Evolutionary conservation across 2,329 filamentous ascomycete genomes (phyloP).

Genomic region (Aspergillus spinulosporus): DNA sequence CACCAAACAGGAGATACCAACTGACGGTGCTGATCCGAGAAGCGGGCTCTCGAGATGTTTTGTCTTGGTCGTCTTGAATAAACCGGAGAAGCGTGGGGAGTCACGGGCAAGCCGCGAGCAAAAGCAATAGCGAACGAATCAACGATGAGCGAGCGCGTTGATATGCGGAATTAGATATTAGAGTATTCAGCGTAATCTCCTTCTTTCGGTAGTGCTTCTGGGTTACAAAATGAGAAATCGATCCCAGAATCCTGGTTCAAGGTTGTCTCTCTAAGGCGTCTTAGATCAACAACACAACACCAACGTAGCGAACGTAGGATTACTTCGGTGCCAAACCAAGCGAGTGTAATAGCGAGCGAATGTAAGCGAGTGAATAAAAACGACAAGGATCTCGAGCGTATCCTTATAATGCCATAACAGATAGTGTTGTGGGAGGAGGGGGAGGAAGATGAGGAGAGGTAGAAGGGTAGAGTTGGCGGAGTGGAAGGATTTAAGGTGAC

Average conservation of each 20-base stretch:
- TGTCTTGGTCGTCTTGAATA: background rate
- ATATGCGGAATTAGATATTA: constrained; percentile 24
- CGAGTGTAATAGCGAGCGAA: constrained; percentile 42
- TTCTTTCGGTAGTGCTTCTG: constrained; percentile 12
- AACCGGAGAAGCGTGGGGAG: constrained; percentile 12
- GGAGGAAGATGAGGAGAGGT: constrained; percentile 22
- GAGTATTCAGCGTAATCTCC: constrained; percentile 17
- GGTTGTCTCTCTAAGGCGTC: constrained; percentile 11
- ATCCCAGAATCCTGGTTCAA: background rate
- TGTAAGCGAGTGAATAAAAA: constrained; percentile 35
- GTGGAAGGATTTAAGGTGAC: constrained; percentile 27
- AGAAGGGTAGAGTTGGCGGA: constrained; percentile 23
- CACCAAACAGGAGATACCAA: constrained; percentile 13
- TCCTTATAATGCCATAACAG: constrained; percentile 35
- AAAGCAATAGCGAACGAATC: constrained; percentile 22
- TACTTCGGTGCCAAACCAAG: constrained; percentile 37
- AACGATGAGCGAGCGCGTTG: constrained; percentile 23
- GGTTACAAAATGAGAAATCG: constrained; percentile 11
- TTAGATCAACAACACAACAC: constrained; percentile 20
- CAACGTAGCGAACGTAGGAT: constrained; percentile 43
- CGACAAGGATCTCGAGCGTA: constrained; percentile 18
- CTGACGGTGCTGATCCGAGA: background rate
- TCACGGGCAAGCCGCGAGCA: constrained; percentile 6
- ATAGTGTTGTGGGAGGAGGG: constrained; percentile 20
- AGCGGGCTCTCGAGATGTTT: constrained; percentile 6